These are phyloP conservation scores for Coniosporium uncinatum DNA, from an alignment of 2,329 filamentous ascomycete species.

Conservation along the genomic window DNA sequence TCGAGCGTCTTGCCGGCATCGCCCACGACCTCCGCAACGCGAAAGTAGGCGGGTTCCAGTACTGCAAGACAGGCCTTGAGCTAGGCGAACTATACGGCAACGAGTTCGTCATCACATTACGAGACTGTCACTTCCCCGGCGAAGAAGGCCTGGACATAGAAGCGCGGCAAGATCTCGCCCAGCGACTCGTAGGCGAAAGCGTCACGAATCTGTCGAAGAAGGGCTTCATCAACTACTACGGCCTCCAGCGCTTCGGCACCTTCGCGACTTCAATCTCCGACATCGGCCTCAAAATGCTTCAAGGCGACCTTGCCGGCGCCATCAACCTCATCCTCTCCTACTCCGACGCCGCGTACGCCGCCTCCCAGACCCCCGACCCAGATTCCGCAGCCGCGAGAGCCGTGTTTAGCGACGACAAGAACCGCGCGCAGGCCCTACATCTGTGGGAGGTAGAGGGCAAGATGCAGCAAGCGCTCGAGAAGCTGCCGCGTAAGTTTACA, in stretches of 20 bases:
- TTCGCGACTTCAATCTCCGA: conserved; percentile 82
- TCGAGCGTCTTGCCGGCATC: conserved; percentile 58
- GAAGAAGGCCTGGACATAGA: conserved; percentile 21
- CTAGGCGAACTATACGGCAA: conserved; percentile 86
- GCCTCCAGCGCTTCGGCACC: conserved; percentile 93
- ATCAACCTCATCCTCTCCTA: conserved; percentile 74
- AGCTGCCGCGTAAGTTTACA: conserved; percentile 74
- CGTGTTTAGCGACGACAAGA: conserved; percentile 57
- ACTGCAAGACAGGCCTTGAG: conserved; percentile 65
- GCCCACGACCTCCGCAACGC: conserved; percentile 54
- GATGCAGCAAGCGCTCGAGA: conserved; percentile 53
- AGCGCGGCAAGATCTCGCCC: conserved; percentile 36
- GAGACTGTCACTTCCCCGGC: conserved; percentile 67
- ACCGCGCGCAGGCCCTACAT: conserved; percentile 76
- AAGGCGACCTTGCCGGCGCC: conserved; percentile 75
- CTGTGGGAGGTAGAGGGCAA: conserved; percentile 63
- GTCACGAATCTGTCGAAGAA: conserved; percentile 62
- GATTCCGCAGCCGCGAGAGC: neutral
- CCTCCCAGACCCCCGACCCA: neutral
- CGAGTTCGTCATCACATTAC: conserved; percentile 87
- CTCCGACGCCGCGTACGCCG: conserved; percentile 53
- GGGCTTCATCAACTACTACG: conserved; percentile 97
- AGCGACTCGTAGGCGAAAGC: conserved; percentile 48
- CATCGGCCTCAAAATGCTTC: conserved; percentile 78
- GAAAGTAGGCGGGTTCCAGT: conserved; percentile 73